Percentiles rank a stretch among this genome's conserved stretches.
These are phyloP conservation scores for Calonectria honghensis DNA, from an alignment of 2,329 filamentous ascomycete genomes.

Conservation along the genomic window DNA sequence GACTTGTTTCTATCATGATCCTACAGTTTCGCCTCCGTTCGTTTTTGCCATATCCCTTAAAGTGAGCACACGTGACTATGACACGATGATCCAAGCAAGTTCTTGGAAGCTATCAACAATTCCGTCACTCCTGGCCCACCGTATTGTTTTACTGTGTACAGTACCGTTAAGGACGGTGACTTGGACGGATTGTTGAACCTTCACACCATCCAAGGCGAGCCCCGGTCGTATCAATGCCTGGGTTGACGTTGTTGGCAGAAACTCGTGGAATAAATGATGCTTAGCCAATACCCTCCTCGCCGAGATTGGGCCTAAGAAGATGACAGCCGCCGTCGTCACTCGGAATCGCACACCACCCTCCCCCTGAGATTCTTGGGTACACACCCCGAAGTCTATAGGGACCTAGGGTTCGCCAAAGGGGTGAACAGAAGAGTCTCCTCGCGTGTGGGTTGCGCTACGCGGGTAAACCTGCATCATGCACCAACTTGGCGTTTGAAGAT, in stretches of 20 bases:
- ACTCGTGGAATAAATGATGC: slow-evolving; percentile 40
- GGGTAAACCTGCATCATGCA: slow-evolving; percentile 50
- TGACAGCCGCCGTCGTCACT: slow-evolving; percentile 27
- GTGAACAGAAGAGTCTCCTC: slow-evolving; percentile 15
- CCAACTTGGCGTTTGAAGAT: slow-evolving; percentile 41
- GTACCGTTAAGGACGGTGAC: slow-evolving; percentile 38
- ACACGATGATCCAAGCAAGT: slow-evolving; percentile 42
- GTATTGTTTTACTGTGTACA: slow-evolving; percentile 19
- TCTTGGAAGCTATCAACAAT: slow-evolving; percentile 44
- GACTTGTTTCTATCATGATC: slow-evolving; percentile 34
- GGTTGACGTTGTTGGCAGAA: slow-evolving; percentile 47
- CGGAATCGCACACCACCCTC: neutral
- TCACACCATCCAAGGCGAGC: slow-evolving; percentile 26
- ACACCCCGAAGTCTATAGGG: neutral
- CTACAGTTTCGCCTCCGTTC: slow-evolving; percentile 27
- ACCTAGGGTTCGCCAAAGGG: slow-evolving; percentile 13
- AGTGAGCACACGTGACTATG: slow-evolving; percentile 51
- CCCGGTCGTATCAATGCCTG: slow-evolving; percentile 40
- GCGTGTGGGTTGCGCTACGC: slow-evolving; percentile 43
- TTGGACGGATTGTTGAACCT: slow-evolving; percentile 6
- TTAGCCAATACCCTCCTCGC: neutral
- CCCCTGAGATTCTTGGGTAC: neutral
- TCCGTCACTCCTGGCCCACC: slow-evolving; percentile 38
- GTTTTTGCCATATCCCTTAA: slow-evolving; percentile 33
- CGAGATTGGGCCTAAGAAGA: neutral